Conservation (phyloP, 345 rosid genomes). For the Salix purpurea region DNA sequence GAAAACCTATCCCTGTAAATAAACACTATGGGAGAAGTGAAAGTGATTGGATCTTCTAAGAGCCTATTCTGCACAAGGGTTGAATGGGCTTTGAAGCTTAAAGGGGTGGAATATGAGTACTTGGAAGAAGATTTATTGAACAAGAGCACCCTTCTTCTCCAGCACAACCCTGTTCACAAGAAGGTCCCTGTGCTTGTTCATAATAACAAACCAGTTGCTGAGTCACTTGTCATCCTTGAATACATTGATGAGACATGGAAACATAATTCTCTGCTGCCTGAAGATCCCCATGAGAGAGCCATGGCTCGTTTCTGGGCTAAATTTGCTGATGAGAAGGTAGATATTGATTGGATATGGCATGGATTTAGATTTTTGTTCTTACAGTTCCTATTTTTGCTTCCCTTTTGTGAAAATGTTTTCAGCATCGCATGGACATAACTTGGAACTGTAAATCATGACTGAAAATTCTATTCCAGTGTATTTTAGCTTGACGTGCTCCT, state of each 20-base stretch:
- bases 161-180: constrained; percentile 15
- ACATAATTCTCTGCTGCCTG: background rate
- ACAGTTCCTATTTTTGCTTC: background rate
- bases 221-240: constrained; percentile 15
- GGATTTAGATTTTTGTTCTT: background rate
- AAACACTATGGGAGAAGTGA: background rate
- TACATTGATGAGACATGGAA: constrained; percentile 14
- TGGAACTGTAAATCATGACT: background rate
- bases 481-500: background rate
- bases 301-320: constrained; percentile 11
- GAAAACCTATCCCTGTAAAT: background rate
- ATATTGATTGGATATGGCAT: background rate
- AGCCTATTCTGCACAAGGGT: constrained; percentile 15
- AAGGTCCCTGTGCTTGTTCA: constrained; percentile 16
- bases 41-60: background rate
- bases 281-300: constrained; percentile 8
- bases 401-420: background rate
- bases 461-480: background rate
- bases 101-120: constrained; percentile 16
- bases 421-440: background rate
- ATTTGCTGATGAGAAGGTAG: constrained; percentile 17
- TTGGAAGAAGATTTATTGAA: constrained; percentile 3
- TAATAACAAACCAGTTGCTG: constrained; percentile 1
- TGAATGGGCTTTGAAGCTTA: constrained; percentile 19
- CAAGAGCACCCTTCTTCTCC: constrained; percentile 8